Percentiles rank a stretch among this genome's conserved stretches.
Evolutionary conservation across 2,329 filamentous ascomycete genomes (phyloP).

Genomic region (Zymoseptoria ardabiliae): DNA sequence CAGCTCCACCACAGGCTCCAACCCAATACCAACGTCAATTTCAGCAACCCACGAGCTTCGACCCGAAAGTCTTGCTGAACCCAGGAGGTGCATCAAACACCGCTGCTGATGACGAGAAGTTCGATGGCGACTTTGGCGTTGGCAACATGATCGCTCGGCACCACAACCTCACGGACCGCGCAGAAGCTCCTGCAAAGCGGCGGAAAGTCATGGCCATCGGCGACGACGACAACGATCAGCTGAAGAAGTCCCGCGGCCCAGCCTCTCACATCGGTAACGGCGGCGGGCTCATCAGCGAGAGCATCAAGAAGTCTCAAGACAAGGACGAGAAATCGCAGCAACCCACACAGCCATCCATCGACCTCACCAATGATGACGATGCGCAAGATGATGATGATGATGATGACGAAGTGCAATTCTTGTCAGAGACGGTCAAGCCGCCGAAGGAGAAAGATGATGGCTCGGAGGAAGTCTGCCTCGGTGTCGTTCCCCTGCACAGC

Average conservation of each 20-base stretch:
- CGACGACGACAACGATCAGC: conserved; percentile 30
- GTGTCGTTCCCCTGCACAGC: conserved; percentile 15
- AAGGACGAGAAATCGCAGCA: conserved; percentile 35
- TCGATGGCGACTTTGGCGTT: conserved; percentile 34
- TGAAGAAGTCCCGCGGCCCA: conserved; percentile 36
- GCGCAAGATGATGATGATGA: conserved; percentile 18
- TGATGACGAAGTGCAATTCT: conserved; percentile 16
- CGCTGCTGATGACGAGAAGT: not conserved
- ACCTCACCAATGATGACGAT: conserved; percentile 48
- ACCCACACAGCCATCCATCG: conserved; percentile 22
- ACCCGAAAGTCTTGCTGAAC: not conserved
- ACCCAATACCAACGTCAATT: not conserved
- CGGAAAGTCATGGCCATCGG: conserved; percentile 48
- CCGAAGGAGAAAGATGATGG: not conserved
- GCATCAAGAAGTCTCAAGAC: conserved; percentile 53
- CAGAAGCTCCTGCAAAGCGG: conserved; percentile 42
- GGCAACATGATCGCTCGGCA: conserved; percentile 64
- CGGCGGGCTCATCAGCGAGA: conserved; percentile 54
- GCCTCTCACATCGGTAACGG: conserved; percentile 47
- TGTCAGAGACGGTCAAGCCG: conserved; percentile 4
- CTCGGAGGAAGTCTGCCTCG: conserved; percentile 24
- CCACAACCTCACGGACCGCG: conserved; percentile 66
- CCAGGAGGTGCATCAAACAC: not conserved
- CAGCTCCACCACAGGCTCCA: not conserved
- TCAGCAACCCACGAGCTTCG: not conserved